Evolutionary conservation across 306 rosid genomes (phyloP), one percentile per base, ranked within the genome.

Genomic region (Gynostemma pentaphyllum): DNA sequence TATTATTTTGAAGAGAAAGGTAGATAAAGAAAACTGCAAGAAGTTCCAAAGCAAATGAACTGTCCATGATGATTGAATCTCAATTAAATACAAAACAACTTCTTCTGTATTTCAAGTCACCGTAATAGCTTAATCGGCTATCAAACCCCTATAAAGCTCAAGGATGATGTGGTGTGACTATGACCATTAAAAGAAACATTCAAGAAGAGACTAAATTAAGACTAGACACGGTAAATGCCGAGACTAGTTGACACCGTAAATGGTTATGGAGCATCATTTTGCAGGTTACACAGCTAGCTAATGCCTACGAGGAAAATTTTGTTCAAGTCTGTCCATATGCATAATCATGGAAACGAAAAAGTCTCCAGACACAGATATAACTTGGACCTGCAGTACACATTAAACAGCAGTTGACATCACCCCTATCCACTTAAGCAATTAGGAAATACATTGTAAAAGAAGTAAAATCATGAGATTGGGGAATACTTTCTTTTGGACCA

Each of bases 401-500:
- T 14, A n/a, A n/a, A n/a, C n/a, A n/a, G n/a, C n/a, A 16, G 24
- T 55, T 19, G 37, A n/a, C 64, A 37, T 18, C 27, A 57, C 2
- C 42, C n/a, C 10, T 36, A 36, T 22, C 7, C 64, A 57, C 21
- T 36, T 45, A 15, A 57, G 64, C 64, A 57, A 57, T 21, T 57
- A 5, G 21, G 37, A 60, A 39, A 39, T 60, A 39, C 34, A 60
- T 19, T 10, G 12, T 2, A 60, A 60, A 21, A 60, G 19, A 76
- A 23, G 45, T 18, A 39, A 32, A 36, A 18, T 47, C 24, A 23
- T 44, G 68, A 49, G 57, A 13, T 73, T 24, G 54, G 60, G 74
- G 32, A 56, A 21, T 94, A 94, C 99, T 94, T 78, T 88, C 99
- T 94, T 88, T 88, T 41, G 99, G 99, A 66, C 99, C 99, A 71